phyloP scores from a whole-genome alignment of 257 asterid genomes.

The Nicotiana tabacum region DNA sequence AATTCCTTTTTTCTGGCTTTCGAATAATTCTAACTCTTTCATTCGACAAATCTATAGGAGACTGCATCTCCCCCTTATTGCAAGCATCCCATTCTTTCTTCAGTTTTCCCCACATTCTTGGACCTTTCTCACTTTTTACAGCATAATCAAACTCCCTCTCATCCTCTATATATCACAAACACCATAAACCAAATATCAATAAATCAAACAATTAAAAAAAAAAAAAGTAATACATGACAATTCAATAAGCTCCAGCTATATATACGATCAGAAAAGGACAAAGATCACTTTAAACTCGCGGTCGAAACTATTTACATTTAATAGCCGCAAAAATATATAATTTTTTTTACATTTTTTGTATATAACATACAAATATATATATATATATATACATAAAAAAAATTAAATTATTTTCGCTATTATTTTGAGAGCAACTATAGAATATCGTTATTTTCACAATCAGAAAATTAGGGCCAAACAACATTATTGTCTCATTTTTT shows the following conservation, averaged over 20 bases:
- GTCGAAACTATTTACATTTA: too few relatives aligned
- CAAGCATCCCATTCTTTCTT: constrained; percentile 17
- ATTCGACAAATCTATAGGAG: constrained; percentile 11
- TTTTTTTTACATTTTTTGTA: too few relatives aligned
- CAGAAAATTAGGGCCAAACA: too few relatives aligned
- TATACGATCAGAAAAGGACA: too few relatives aligned
- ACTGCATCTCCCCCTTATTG: constrained; percentile 15
- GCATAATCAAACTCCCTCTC: constrained; percentile 19
- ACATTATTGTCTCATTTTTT: neutral
- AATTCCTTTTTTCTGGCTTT: constrained; percentile 4
- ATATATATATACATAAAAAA: too few relatives aligned
- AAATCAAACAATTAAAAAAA: neutral
- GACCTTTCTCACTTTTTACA: constrained; percentile 11
- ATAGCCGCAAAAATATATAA: too few relatives aligned
- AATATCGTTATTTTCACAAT: too few relatives aligned
- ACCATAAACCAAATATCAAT: neutral
- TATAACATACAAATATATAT: too few relatives aligned
- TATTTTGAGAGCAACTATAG: too few relatives aligned
- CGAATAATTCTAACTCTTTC: neutral
- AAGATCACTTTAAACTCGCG: too few relatives aligned
- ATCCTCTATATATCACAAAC: constrained; percentile 13
- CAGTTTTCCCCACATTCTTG: constrained; percentile 15
- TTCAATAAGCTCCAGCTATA: too few relatives aligned
- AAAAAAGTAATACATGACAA: neutral
- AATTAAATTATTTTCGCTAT: too few relatives aligned